phyloP scores from a whole-genome alignment of 2,329 filamentous ascomycete genomes.

The Calonectria naviculata region DNA sequence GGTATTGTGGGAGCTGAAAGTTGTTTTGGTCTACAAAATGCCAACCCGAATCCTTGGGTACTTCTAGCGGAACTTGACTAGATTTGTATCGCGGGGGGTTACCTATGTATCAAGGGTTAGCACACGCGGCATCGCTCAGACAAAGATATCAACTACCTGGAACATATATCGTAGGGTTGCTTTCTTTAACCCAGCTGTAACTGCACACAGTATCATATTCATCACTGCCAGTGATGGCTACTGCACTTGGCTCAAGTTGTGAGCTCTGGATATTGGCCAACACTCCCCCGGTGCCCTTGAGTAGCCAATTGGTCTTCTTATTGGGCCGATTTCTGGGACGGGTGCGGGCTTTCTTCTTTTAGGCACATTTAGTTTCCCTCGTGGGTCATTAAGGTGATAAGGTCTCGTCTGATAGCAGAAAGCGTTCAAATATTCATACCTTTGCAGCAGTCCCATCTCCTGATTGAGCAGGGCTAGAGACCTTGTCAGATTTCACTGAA shows the following conservation, averaged over 20 bases:
- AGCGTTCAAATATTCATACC: neutral
- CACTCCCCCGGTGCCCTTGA: neutral
- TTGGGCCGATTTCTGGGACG: too few species aligned
- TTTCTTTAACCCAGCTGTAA: constrained; percentile 25
- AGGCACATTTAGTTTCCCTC: neutral
- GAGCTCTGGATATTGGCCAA: neutral
- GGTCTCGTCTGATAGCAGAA: too few species aligned
- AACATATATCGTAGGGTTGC: constrained; percentile 11
- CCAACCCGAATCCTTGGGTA: constrained; percentile 6
- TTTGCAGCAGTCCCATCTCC: neutral
- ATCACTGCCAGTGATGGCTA: neutral
- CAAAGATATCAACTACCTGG: constrained; percentile 3
- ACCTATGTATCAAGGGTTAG: too few species aligned
- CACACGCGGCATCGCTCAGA: too few species aligned
- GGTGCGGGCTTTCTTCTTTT: neutral
- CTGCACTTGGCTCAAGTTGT: neutral
- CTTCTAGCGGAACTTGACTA: neutral
- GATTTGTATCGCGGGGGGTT: neutral
- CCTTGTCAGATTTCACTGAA: neutral
- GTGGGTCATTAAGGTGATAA: too few species aligned
- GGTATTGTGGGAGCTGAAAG: constrained; percentile 23
- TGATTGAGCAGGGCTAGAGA: neutral
- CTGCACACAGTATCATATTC: constrained; percentile 23
- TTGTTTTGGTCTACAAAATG: constrained; percentile 28
- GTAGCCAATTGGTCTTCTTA: neutral